Conservation (phyloP, 2,329 filamentous ascomycete genomes). For the Rhytidhysteron rufulum region DNA sequence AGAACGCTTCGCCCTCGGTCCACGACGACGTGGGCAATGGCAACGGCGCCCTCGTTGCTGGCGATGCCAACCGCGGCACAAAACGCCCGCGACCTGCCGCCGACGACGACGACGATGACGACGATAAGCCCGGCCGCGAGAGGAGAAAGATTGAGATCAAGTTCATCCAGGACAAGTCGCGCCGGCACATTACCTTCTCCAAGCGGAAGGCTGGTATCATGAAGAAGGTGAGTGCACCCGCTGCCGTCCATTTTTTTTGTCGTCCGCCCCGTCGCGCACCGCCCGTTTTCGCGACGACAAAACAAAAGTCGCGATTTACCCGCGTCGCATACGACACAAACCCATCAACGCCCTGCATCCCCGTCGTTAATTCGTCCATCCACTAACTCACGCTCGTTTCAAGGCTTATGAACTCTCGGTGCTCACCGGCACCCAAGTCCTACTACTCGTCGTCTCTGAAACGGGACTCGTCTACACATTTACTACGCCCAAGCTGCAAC, state of each 20-base stretch:
- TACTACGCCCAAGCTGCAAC: slow-evolving; percentile 96
- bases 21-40: slow-evolving; percentile 60
- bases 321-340: slow-evolving; percentile 29
- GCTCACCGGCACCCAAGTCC: slow-evolving; percentile 93
- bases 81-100: slow-evolving; percentile 80
- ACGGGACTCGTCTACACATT: slow-evolving; percentile 97
- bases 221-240: slow-evolving; percentile 91
- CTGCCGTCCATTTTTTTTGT: too few relatives aligned
- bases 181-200: slow-evolving; percentile 98
- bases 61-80: slow-evolving; percentile 71
- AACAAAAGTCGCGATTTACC: slow-evolving; percentile 13
- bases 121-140: slow-evolving; percentile 96
- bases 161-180: slow-evolving; percentile 99
- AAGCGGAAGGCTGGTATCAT: slow-evolving; percentile 99
- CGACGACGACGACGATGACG: slow-evolving; percentile 96
- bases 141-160: slow-evolving; percentile 99
- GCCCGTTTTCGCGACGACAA: slow-evolving; percentile 15
- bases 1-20: slow-evolving; percentile 47
- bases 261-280: slow-evolving; percentile 12
- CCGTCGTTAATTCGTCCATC: slow-evolving; percentile 5
- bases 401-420: slow-evolving; percentile 97
- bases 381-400: slow-evolving; percentile 19
- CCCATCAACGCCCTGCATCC: too few relatives aligned
- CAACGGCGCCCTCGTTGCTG: slow-evolving; percentile 50
- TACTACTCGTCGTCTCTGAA: slow-evolving; percentile 94